A percentile compares a stretch with the other conserved stretches of the same genome.
Conservation (phyloP, 306 rosid species). For the Calophaca sinica region DNA sequence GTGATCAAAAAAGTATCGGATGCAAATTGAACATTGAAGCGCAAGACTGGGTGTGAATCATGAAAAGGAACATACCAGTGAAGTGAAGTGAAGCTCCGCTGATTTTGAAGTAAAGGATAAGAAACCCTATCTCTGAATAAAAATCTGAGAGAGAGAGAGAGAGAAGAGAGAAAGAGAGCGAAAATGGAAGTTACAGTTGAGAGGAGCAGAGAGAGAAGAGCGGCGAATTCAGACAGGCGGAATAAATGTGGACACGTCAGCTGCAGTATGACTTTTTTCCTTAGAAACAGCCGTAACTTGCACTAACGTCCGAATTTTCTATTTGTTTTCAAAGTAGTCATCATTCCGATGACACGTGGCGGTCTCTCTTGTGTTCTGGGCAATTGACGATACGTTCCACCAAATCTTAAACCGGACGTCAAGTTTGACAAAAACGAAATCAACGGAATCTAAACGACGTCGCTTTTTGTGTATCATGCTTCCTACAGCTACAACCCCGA, state of each 20-base stretch:
- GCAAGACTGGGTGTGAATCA: neutral
- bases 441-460: slow-evolving; percentile 47
- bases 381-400: slow-evolving; percentile 53
- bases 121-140: slow-evolving; percentile 67
- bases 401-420: slow-evolving; percentile 54
- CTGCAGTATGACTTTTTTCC: slow-evolving; percentile 43
- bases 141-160: slow-evolving; percentile 47
- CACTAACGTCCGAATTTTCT: slow-evolving; percentile 49
- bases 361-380: slow-evolving; percentile 29
- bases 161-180: slow-evolving; percentile 40
- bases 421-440: slow-evolving; percentile 44
- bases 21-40: slow-evolving; percentile 36
- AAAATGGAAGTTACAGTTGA: slow-evolving; percentile 28
- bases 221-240: slow-evolving; percentile 48
- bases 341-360: slow-evolving; percentile 55
- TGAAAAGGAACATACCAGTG: slow-evolving; percentile 58
- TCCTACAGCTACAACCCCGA: no score
- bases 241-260: slow-evolving; percentile 64
- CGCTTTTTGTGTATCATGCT: slow-evolving; percentile 13
- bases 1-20: slow-evolving; percentile 14
- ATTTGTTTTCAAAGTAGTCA: slow-evolving; percentile 12
- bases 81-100: slow-evolving; percentile 41
- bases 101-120: slow-evolving; percentile 64
- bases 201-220: slow-evolving; percentile 42
- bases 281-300: slow-evolving; percentile 50